Conservation (phyloP, 129 eudicot species). For the Centaurea solstitialis region DNA sequence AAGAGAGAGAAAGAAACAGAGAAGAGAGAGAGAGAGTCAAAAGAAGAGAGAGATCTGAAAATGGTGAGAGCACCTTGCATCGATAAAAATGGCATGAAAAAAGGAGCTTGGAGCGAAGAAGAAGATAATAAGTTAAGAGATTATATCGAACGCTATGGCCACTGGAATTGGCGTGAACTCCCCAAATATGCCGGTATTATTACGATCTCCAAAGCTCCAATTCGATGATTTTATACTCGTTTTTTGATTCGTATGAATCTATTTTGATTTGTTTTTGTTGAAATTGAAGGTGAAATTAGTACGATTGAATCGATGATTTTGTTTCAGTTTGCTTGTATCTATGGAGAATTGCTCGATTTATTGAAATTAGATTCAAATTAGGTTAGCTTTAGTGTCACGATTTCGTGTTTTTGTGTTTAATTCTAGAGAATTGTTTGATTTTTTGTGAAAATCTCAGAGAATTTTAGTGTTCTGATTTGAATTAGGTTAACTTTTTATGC, state of each 20-base stretch:
- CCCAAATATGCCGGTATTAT: conserved; percentile 44
- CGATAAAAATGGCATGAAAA: conserved; percentile 42
- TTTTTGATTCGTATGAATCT: background rate
- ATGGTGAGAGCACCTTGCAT: conserved; percentile 49
- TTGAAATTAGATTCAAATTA: background rate
- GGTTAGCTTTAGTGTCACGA: background rate
- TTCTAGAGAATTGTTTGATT: background rate
- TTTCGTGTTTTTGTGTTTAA: background rate
- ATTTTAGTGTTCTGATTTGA: background rate
- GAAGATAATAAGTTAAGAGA: conserved; percentile 40
- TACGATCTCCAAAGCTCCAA: background rate
- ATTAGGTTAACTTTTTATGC: background rate
- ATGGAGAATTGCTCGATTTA: background rate
- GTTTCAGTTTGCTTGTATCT: background rate
- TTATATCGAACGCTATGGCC: conserved; percentile 39
- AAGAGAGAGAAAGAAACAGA: conserved; percentile 28
- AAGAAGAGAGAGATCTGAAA: conserved; percentile 34
- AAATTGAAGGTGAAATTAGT: background rate
- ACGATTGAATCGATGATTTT: background rate
- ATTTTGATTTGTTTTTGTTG: background rate
- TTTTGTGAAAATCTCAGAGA: background rate
- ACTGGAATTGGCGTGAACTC: conserved; percentile 50
- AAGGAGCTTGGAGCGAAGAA: conserved; percentile 47
- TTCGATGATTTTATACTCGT: background rate
- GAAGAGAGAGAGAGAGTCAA: conserved; percentile 12